Base-by-base conservation (phyloP, 768 basidiomycete genomes). In the Tylopilus plumbeoviolaceoides region DNA sequence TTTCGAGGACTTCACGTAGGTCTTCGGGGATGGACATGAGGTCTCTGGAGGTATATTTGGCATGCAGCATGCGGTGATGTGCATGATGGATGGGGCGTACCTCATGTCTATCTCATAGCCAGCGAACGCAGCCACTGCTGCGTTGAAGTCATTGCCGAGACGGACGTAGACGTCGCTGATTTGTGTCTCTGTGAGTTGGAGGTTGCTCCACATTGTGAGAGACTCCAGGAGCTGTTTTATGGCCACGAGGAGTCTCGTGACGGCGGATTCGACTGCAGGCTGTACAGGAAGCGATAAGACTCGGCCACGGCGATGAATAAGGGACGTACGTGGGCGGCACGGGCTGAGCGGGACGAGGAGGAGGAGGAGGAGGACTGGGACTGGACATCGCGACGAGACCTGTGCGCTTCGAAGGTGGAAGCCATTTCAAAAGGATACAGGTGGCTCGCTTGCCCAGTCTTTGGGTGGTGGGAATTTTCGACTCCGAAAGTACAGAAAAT, bases 121-220 rank as follows among this genome's bases (percentile, higher is more conserved):
- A 3, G 80, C 79, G 67, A 99, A 99, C 1, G 94, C 92, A 48
- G 87, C 82, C 36, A 95, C 91, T 10, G 94, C 94, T 15, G 83
- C 81, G 65, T 98, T 98, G 76, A 99, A 98, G 66, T 97, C 95
- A 70, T 98, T 98, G 21, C 97, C 97, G 21, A 99, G 77, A 50
- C 85, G 83, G 49, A 99, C 97, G 70, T 99, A 99, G 49, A 97
- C 90, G 70, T 98, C 92, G 77, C 94, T 97, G 66, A 99, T 93
- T 59, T 89, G 78, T 40, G 70, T 73, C 66, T 95, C 93, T 51
- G 83, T 76, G 61, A 88, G 78, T 61, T 83, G 78, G 55, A 80
- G 70, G 53, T 76, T 76, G 68, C 89, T 90, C 93, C 93, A 97
- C 73, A 80, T 73, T 7, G 89, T 91, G 50, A 97, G 78, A 1